Conservation (phyloP, 2,329 filamentous ascomycete species). For the Fusarium staphyleae region DNA sequence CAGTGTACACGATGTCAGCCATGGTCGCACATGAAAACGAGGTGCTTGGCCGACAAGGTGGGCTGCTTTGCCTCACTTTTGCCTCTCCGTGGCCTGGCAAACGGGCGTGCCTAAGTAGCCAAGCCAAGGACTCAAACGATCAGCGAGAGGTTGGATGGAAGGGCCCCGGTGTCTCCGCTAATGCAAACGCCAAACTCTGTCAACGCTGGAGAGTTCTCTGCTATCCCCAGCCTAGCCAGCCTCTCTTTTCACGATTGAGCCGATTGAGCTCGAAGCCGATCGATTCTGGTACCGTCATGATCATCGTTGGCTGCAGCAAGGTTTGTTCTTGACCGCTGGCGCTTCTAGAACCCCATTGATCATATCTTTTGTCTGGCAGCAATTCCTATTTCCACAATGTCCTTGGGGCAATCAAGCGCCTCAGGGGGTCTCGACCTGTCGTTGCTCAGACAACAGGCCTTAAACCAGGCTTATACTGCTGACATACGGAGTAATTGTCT, state of each 20-base stretch:
- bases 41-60: slow-evolving; percentile 21
- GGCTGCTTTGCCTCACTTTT: slow-evolving; percentile 6
- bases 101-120: slow-evolving; percentile 22
- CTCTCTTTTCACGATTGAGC: too few species aligned
- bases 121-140: slow-evolving; percentile 9
- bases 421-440: slow-evolving; percentile 24
- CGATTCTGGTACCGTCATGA: slow-evolving; percentile 10
- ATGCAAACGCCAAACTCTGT: slow-evolving; percentile 27
- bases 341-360: slow-evolving; percentile 19
- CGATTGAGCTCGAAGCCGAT: slow-evolving; percentile 11
- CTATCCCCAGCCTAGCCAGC: slow-evolving; percentile 23
- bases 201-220: slow-evolving; percentile 8
- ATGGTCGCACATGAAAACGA: slow-evolving; percentile 24
- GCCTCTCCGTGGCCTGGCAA: slow-evolving; percentile 27
- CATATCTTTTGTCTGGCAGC: slow-evolving; percentile 13
- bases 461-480: slow-evolving; percentile 23
- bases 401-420: neutral
- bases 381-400: neutral
- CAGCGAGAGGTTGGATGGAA: neutral
- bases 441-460: slow-evolving; percentile 41
- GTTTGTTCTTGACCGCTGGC: slow-evolving; percentile 14
- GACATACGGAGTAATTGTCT: slow-evolving; percentile 20
- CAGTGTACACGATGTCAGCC: slow-evolving; percentile 35
- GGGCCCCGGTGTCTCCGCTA: slow-evolving; percentile 26
- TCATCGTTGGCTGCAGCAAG: slow-evolving; percentile 23